Conservation (phyloP, 108 stramenopile genomes). For the Bacterosira constricta region DNA sequence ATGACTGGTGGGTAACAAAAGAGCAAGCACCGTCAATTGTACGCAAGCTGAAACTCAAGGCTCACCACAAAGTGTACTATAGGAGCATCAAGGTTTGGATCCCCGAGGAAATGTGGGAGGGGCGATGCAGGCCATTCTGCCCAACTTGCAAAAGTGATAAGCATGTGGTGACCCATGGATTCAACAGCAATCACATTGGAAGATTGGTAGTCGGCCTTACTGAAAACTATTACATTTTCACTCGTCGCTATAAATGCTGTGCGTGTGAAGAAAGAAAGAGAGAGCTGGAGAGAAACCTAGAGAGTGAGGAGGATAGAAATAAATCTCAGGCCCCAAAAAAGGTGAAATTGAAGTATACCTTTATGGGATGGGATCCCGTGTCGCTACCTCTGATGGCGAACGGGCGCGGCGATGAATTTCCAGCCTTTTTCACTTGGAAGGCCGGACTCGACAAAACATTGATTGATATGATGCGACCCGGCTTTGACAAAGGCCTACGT, state of each 20-base stretch:
- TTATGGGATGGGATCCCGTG: conserved; percentile 8
- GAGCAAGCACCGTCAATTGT: background rate
- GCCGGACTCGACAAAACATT: conserved; percentile 14
- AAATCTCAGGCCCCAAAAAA: background rate
- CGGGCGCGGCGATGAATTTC: conserved; percentile 5
- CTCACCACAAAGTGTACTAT: background rate
- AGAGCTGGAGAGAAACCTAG: too few species aligned
- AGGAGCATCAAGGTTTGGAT: background rate
- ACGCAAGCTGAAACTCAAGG: background rate
- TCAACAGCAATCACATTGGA: background rate
- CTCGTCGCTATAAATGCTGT: background rate
- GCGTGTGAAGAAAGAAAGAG: background rate
- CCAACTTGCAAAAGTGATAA: background rate
- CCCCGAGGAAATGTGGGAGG: background rate
- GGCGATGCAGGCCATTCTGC: background rate
- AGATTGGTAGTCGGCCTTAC: background rate
- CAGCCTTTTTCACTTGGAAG: conserved; percentile 8
- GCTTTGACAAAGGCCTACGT: conserved; percentile 6
- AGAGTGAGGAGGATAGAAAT: background rate
- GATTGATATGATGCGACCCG: conserved; percentile 21
- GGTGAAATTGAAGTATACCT: too few species aligned
- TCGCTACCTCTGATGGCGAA: background rate
- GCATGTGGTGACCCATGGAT: background rate
- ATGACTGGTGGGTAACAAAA: conserved; percentile 5
- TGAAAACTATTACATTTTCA: background rate